phyloP scores from a whole-genome alignment of 2,329 filamentous ascomycete genomes.

The Ascosphaera aggregata region DNA sequence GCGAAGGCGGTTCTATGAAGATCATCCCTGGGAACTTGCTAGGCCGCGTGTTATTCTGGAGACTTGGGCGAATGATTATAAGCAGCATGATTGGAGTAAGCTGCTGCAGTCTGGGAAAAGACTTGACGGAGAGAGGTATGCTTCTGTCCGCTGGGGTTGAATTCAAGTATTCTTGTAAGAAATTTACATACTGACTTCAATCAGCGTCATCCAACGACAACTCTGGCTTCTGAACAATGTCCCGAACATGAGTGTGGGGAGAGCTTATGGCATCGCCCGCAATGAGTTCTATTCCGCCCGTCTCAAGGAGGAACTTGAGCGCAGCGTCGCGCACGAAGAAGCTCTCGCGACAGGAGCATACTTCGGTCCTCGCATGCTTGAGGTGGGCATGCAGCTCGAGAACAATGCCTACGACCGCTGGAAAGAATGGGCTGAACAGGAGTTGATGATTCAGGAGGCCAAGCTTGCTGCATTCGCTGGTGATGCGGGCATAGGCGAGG shows the following conservation, averaged over 20 bases:
- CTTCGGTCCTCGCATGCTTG: conserved; percentile 55
- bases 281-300: conserved; percentile 77
- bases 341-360: conserved; percentile 65
- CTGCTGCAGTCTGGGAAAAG: conserved; percentile 51
- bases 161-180: conserved; percentile 1
- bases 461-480: conserved; percentile 21
- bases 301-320: conserved; percentile 59
- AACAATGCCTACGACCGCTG: conserved; percentile 58
- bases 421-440: conserved; percentile 51
- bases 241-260: conserved; percentile 31
- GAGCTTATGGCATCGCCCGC: conserved; percentile 69
- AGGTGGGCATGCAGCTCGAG: conserved; percentile 65
- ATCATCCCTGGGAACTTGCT: conserved; percentile 95
- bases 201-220: conserved; percentile 79
- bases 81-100: conserved; percentile 55
- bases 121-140: conserved; percentile 65
- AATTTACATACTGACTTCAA: not conserved
- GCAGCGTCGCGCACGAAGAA: conserved; percentile 68
- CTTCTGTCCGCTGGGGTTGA: conserved; percentile 1
- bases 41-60: conserved; percentile 70
- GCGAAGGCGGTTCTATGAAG: conserved; percentile 61
- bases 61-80: conserved; percentile 58
- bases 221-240: conserved; percentile 54
- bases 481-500: conserved; percentile 1
- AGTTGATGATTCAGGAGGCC: conserved; percentile 26